Base-by-base conservation (phyloP, 1,284 basidiomycete species). In the Amylostereum areolatum region DNA sequence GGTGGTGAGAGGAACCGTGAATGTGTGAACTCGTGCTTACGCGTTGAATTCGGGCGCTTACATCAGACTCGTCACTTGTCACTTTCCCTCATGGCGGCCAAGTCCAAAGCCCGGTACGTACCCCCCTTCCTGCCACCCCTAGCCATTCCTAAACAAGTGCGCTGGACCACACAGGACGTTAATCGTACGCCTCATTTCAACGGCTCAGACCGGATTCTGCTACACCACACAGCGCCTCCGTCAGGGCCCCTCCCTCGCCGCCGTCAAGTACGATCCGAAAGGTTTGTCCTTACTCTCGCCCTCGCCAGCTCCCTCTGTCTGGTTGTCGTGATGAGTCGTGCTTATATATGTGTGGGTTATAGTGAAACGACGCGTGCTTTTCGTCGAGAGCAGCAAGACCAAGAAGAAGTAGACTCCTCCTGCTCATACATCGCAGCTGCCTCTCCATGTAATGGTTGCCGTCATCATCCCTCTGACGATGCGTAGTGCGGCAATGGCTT, bases 181-280 rank as follows among this genome's bases (percentile, higher is more conserved):
- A 51, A 83, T 94, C 52, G 83, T 94, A 47, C 85, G 89, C 45
- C 75, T 95, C 57, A 83, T 94, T 49, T 94, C 91, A 11, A 92
- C 90, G 1, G 92, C 92, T 1, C 85, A 91, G 65, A 93, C 91
- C 1, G 92, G 92, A 12, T 92, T 80, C 70, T 93, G 93, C 67
- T 95, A 94, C 69, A 90, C 89, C 8, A 88, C 86, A 3, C 78
- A 83, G 56, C 77, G 91, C 25, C 68, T 85, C 44, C 77, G 92
- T 31, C 66, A 80, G 59, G 84, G 80, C 3, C 80, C 87, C 25
- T 85, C 79, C 65, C 71, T 95, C 50, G 81, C 86, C 33, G 83
- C 87, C 34, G 86, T 94, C 59, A 94, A 95, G 68, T 95, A 93
- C 66, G 92, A 95, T 62, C 91, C 91, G 2, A 71, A 74, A 66